phyloP scores from a whole-genome alignment of 352 stramenopile genomes.

The Globisporangium solare region DNA sequence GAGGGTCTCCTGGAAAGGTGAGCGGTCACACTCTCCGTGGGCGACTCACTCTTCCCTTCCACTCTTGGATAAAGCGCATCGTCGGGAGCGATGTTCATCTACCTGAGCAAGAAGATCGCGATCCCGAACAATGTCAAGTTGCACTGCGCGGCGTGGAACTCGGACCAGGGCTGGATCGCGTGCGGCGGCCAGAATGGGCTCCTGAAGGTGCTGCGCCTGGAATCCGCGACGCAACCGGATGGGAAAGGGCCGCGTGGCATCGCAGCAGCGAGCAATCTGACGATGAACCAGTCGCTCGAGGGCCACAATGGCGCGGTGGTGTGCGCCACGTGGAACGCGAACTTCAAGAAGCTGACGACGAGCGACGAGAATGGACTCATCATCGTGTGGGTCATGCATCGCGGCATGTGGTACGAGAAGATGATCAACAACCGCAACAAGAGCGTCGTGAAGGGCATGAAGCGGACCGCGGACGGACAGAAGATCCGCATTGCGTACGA shows the following conservation, averaged over 20 bases:
- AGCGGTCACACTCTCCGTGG: neutral
- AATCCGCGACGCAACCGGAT: constrained; percentile 65
- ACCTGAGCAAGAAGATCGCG: constrained; percentile 94
- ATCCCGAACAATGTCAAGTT: constrained; percentile 93
- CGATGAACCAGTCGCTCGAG: constrained; percentile 94
- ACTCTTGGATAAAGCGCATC: no score
- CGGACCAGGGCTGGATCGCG: constrained; percentile 92
- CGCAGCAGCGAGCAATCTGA: constrained; percentile 87
- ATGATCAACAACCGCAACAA: constrained; percentile 98
- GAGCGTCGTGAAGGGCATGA: constrained; percentile 92
- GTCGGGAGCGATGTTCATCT: constrained; percentile 86
- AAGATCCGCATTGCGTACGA: constrained; percentile 96
- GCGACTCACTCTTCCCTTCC: no score
- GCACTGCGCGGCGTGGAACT: constrained; percentile 90
- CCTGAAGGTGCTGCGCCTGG: constrained; percentile 91
- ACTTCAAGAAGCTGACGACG: constrained; percentile 93
- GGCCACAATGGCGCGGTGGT: constrained; percentile 89
- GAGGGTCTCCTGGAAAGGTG: neutral
- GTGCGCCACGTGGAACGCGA: constrained; percentile 92
- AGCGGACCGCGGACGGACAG: constrained; percentile 92
- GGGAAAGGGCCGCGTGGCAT: constrained; percentile 75
- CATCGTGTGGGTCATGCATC: constrained; percentile 95
- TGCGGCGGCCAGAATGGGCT: constrained; percentile 91
- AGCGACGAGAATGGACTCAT: constrained; percentile 94
- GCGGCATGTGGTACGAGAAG: constrained; percentile 93